Evolutionary conservation across 2,329 filamentous ascomycete genomes (phyloP), one percentile per base, ranked within the genome.

Genomic region (Monosporascus sp.): DNA sequence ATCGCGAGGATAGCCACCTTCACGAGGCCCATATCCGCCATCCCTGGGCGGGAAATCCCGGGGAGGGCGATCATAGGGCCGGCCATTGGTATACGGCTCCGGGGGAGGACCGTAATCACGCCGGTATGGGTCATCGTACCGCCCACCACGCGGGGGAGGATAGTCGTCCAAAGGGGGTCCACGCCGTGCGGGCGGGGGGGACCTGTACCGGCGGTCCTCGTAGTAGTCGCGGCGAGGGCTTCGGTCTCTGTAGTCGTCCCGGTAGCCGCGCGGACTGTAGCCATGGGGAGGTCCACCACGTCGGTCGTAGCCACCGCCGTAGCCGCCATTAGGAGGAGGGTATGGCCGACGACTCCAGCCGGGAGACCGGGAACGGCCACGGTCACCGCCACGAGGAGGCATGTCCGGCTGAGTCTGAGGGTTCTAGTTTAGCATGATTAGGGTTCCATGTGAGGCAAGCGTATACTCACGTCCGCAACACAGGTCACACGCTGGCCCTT

Each of bases 191-290:
- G 90, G 90, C 53, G 88, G 88, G 56, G 90, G 90, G 53, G 89
- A 90, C 54, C 90, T 87, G 66, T 92, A 91, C 49, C 87, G 83
- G 67, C 88, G 85, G 59, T 93, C 89, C 47, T 90, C 87, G 72
- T 97, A 96, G 74, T 96, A 96, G 56, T 93, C 88, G 62, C 90
- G 87, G 55, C 88, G 87, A 53, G 88, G 88, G 66, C 90, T 93
- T 64, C 92, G 86, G 67, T 95, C 90, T 68, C 93, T 91, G 72
- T 96, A 96, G 59, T 88, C 86, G 57, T 88, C 86, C 49, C 80
- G 83, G 60, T 79, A 80, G 20, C 71, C 77, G 59, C 88, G 87
- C 57, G 91, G 92, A 71, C 88, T 95, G 71, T 95, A 96, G 55
- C 87, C 89, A 62, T 90, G 84, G 56, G 89, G 88, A 45, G 77